Conservation (phyloP, 306 rosid species). For the Cajanus cajan region DNA sequence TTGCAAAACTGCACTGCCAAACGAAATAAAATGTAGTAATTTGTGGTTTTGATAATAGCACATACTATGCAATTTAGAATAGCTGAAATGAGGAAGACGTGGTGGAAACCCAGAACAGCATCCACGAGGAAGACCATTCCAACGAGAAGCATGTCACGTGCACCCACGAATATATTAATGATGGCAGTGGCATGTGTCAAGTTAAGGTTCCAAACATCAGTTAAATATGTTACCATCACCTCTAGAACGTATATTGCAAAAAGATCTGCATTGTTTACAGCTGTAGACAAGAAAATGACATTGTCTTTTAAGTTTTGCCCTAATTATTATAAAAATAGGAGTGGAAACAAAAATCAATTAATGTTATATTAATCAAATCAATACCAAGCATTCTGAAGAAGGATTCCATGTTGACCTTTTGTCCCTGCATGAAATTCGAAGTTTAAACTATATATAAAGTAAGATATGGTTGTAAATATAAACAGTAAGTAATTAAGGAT, state of each 20-base stretch:
- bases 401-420: not conserved
- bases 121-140: not conserved
- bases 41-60: not conserved
- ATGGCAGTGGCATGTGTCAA: slow-evolving; percentile 12
- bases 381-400: not conserved
- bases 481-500: not conserved
- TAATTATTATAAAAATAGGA: too few relatives aligned
- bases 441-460: not conserved
- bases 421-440: not conserved
- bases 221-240: slow-evolving; percentile 18
- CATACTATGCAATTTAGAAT: not conserved
- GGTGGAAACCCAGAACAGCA: not conserved
- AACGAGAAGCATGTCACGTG: not conserved
- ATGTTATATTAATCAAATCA: not conserved
- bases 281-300: not conserved
- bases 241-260: not conserved
- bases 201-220: slow-evolving; percentile 6
- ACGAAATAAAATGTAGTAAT: too few relatives aligned
- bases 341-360: too few relatives aligned
- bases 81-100: not conserved
- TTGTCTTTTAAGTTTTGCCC: too few relatives aligned
- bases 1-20: not conserved
- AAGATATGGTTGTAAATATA: too few relatives aligned
- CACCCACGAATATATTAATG: slow-evolving; percentile 1
- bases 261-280: not conserved